phyloP scores from a whole-genome alignment of 108 stramenopile genomes.

The Bacterosira constricta region DNA sequence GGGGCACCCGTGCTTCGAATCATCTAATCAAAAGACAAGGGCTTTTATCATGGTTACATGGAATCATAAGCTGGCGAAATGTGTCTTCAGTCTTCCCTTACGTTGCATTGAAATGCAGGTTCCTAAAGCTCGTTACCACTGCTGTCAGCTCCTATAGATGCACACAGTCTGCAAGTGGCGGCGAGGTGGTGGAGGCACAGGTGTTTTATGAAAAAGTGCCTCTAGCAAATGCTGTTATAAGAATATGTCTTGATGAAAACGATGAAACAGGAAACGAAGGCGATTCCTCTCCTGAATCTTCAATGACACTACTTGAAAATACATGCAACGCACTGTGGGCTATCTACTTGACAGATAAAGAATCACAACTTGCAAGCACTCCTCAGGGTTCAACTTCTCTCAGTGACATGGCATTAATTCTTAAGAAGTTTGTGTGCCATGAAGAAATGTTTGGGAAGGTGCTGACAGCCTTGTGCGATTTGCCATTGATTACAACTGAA shows the following conservation, averaged over 20 bases:
- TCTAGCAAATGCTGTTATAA: constrained; percentile 33
- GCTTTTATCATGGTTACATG: constrained; percentile 51
- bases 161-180: background rate
- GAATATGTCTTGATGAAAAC: constrained; percentile 29
- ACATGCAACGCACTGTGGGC: constrained; percentile 46
- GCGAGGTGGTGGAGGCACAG: background rate
- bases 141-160: constrained; percentile 25
- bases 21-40: constrained; percentile 49
- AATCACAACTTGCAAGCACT: background rate
- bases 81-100: constrained; percentile 31
- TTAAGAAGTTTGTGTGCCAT: constrained; percentile 26
- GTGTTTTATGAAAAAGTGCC: constrained; percentile 37
- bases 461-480: constrained; percentile 24
- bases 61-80: constrained; percentile 46
- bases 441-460: constrained; percentile 34
- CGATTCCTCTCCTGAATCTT: background rate
- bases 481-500: constrained; percentile 21
- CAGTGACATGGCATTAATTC: constrained; percentile 12
- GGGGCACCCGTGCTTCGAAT: constrained; percentile 34
- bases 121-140: constrained; percentile 29
- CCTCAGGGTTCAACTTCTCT: constrained; percentile 17
- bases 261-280: constrained; percentile 3
- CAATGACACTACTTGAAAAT: constrained; percentile 9
- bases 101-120: constrained; percentile 36
- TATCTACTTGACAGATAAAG: constrained; percentile 29